Evolutionary conservation across 2,329 filamentous ascomycete species (phyloP).

Genomic region (Endothia cerciana): DNA sequence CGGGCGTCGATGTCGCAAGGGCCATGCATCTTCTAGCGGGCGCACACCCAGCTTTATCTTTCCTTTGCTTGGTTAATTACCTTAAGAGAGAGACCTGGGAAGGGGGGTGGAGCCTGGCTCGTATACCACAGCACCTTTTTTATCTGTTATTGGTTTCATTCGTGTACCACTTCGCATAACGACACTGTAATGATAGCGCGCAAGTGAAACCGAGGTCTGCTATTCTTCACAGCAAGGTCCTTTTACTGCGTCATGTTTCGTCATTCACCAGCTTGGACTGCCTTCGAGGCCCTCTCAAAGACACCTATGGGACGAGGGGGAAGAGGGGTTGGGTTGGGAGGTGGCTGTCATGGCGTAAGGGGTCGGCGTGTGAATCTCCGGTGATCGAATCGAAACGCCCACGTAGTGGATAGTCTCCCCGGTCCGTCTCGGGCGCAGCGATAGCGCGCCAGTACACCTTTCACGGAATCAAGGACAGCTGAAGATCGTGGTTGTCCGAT

Average conservation of each 20-base stretch:
- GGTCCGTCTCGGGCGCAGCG: too few species aligned
- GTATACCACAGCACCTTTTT: neutral
- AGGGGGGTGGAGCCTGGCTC: neutral
- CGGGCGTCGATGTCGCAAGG: too few species aligned
- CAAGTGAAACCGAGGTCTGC: neutral
- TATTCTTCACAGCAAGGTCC: neutral
- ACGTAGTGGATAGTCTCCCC: too few species aligned
- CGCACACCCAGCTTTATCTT: too few species aligned
- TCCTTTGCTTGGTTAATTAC: neutral
- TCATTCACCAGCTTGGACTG: neutral
- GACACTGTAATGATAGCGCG: neutral
- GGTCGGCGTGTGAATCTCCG: too few species aligned
- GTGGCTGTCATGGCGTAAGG: too few species aligned
- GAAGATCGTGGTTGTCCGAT: constrained; percentile 4
- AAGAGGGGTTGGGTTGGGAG: too few species aligned
- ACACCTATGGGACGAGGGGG: neutral
- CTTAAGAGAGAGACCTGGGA: neutral
- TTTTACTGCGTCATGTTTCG: neutral
- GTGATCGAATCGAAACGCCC: too few species aligned
- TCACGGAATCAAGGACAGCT: too few species aligned
- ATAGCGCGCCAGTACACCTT: too few species aligned
- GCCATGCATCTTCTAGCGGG: neutral
- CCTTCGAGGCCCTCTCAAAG: too few species aligned
- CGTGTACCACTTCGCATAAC: neutral
- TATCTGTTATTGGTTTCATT: neutral